These are phyloP conservation scores for Tephrocybe sp. DNA, from an alignment of 768 basidiomycete genomes.

Conservation along the genomic window DNA sequence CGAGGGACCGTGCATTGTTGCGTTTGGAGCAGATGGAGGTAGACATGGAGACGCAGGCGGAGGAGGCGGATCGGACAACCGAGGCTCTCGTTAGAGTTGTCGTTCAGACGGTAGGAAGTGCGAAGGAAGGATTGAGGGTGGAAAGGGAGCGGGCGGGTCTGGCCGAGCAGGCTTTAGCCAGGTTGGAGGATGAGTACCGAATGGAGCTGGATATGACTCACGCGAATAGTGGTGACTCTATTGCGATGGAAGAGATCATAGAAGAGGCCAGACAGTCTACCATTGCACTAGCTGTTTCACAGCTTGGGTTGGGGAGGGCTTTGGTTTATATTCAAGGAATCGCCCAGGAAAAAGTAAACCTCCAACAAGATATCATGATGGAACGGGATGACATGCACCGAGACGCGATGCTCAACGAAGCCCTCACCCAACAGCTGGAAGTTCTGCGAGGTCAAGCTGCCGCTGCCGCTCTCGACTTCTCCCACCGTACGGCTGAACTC, in stretches of 20 bases:
- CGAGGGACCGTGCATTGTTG: conserved; percentile 62
- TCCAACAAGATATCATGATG: conserved; percentile 6
- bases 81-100: conserved; percentile 38
- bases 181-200: conserved; percentile 11
- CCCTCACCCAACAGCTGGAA: conserved; percentile 14
- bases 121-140: conserved; percentile 23
- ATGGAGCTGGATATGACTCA: conserved; percentile 3
- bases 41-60: conserved; percentile 40
- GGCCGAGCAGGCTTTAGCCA: conserved; percentile 11
- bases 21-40: conserved; percentile 63
- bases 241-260: background rate
- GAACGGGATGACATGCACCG: conserved; percentile 9
- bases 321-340: conserved; percentile 1
- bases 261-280: conserved; percentile 20
- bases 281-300: conserved; percentile 25
- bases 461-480: conserved; percentile 13
- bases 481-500: conserved; percentile 18
- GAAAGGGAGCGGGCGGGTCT: conserved; percentile 4
- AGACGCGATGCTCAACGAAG: background rate
- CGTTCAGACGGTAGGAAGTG: conserved; percentile 32
- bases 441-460: conserved; percentile 15
- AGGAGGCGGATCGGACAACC: conserved; percentile 34
- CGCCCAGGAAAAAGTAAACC: conserved; percentile 5
- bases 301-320: conserved; percentile 13
- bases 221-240: background rate